Base-by-base conservation (phyloP, 192 early-diverging fungal species). In the Endogone sp. region DNA sequence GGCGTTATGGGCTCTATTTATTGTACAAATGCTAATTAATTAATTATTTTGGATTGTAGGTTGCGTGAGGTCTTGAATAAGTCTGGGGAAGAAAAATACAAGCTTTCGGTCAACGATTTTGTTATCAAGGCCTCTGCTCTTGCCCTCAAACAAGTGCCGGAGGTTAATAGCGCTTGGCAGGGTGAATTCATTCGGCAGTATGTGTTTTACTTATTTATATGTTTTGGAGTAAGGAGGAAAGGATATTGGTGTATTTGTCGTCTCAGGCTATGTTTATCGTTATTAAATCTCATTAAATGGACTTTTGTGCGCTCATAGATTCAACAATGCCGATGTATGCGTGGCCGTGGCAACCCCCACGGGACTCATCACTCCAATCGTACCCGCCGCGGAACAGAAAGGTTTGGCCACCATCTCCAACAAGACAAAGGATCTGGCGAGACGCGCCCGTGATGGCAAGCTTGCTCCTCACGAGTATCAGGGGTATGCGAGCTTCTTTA, bases 91-190 rank as follows among this genome's bases (percentile, higher is more conserved):
- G 95, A 92, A 28, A 89, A 92, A 68, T 97, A 91, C 91, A 99
- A 99, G 86, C 82, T 99, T 29, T 98, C 95, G 26, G 91, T 99
- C 74, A 99, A 99, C 76, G 97, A 99, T 81, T 98, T 99, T 78
- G 87, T 99, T 29, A 89, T 99, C 85, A 99, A 99, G 89, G 94
- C 97, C 0, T 88, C 93, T 22, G 90, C 89, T 66, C 85, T 93
- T 59, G 91, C 96, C 13, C 85, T 99, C 55, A 88, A 89, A 76
- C 92, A 91, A 66, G 93, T 98, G 4, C 97, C 97, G 25, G 95
- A 93, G 61, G 94, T 93, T 67, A 99, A 99, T 90, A 89, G 85
- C 68, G 82, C 92, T 16, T 95, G 92, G 92, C 74, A 82, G 73
- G 79, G 79, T 44, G 90, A 91, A 59, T 94, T 91, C 72, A 95